Percentiles rank a stretch among this genome's conserved stretches.
phyloP scores from a whole-genome alignment of 2,329 filamentous ascomycete species.

The Sphaerulina vaccinii region DNA sequence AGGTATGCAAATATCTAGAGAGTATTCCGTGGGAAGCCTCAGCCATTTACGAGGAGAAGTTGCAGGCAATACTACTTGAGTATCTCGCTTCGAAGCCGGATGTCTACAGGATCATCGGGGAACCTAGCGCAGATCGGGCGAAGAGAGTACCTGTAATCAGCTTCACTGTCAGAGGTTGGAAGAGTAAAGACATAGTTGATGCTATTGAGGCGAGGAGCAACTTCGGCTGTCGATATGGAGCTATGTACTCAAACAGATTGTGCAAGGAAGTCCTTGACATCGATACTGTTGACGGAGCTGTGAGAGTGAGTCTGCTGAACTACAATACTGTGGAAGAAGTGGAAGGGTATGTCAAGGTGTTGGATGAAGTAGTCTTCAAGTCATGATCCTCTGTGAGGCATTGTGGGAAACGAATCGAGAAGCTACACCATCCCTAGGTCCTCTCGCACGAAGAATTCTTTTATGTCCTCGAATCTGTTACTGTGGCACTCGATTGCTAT shows the following conservation, averaged over 20 bases:
- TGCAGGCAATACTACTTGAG: constrained; percentile 59
- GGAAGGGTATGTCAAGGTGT: constrained; percentile 50
- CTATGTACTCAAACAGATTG: constrained; percentile 67
- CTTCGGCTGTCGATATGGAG: constrained; percentile 65
- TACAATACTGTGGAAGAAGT: constrained; percentile 61
- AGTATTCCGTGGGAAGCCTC: constrained; percentile 52
- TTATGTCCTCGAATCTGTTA: too few species aligned
- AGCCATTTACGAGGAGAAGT: constrained; percentile 57
- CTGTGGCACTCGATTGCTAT: too few species aligned
- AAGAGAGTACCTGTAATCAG: constrained; percentile 65
- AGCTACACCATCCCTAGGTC: neutral
- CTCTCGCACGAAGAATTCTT: too few species aligned
- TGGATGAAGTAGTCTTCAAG: constrained; percentile 48
- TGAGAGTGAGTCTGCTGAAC: constrained; percentile 69
- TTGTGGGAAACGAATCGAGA: neutral
- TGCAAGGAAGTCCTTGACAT: constrained; percentile 57
- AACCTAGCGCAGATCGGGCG: constrained; percentile 47
- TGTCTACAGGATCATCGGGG: constrained; percentile 58
- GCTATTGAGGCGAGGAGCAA: constrained; percentile 58
- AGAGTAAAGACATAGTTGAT: constrained; percentile 59
- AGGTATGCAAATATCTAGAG: constrained; percentile 57
- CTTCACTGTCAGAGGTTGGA: constrained; percentile 60
- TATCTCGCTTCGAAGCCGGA: constrained; percentile 57
- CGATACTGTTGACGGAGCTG: constrained; percentile 61
- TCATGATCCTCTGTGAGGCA: neutral